Evolutionary conservation across 1,139 yeast genomes (phyloP).

Genomic region (Kodamaea ohmeri): DNA sequence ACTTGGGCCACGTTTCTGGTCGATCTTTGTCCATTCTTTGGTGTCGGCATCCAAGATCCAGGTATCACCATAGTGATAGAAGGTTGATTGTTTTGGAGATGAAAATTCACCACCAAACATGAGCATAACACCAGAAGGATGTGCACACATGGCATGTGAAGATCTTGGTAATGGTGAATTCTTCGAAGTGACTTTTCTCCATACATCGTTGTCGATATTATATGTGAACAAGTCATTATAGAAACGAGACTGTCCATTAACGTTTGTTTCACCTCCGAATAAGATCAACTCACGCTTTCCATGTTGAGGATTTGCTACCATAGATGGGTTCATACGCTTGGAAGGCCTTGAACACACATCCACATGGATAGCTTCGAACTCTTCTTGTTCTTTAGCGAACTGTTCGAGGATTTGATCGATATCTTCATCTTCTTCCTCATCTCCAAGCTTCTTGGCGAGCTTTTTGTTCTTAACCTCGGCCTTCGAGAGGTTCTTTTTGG

Average conservation of each 20-base stretch:
- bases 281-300: slow-evolving; percentile 74
- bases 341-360: slow-evolving; percentile 59
- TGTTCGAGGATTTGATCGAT: slow-evolving; percentile 80
- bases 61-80: slow-evolving; percentile 94
- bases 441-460: slow-evolving; percentile 68
- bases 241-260: slow-evolving; percentile 57
- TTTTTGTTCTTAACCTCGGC: slow-evolving; percentile 75
- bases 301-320: slow-evolving; percentile 74
- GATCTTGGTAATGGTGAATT: slow-evolving; percentile 92
- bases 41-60: slow-evolving; percentile 85
- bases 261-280: slow-evolving; percentile 83
- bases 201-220: slow-evolving; percentile 71
- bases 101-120: slow-evolving; percentile 97
- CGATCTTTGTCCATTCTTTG: slow-evolving; percentile 90
- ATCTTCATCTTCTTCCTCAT: slow-evolving; percentile 83
- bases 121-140: slow-evolving; percentile 82
- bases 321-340: slow-evolving; percentile 67
- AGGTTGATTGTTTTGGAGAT: slow-evolving; percentile 92
- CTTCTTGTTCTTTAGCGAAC: slow-evolving; percentile 76
- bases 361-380: slow-evolving; percentile 67
- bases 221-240: slow-evolving; percentile 79
- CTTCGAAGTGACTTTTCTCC: slow-evolving; percentile 79
- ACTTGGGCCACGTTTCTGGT: slow-evolving; percentile 69
- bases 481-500: slow-evolving; percentile 69
- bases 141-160: slow-evolving; percentile 91